Base-by-base conservation (phyloP, 331 rosid genomes). In the Acacia pycnantha region DNA sequence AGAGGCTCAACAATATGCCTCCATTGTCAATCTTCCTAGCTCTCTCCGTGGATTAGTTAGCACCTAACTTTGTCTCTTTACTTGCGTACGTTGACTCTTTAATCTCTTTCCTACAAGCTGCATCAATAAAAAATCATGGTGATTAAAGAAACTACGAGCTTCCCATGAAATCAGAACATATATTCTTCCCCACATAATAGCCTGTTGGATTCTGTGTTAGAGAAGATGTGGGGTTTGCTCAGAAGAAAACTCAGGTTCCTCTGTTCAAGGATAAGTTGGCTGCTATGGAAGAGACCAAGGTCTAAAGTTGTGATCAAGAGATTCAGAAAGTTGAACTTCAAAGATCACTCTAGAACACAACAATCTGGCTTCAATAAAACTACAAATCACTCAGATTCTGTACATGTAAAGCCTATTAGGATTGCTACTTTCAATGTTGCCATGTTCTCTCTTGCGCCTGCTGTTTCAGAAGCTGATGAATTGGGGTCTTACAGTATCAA, bases 381-480 rank as follows among this genome's bases (percentile, higher is more conserved):
- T 18, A 64, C 53, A 50, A 70, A 43, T 65, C 78, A 73, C 26
- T 81, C 85, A 73, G 87, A 77, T 73, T 61, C 88, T 5, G 85
- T 78, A 22, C 65, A 58, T 10, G 15, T 3, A 84, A 89, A 86
- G 91, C 94, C 97, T 54, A 85, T 94, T 73, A 80, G 93, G 21
- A 73, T 89, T 50, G 97, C 94, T 72, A 87, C 98, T 46, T 90
- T 92, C 88, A 94, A 94, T 78, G 98, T 94, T 78, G 98, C 98
- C 62, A 94, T 94, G 98, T 94, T 94, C 82, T 89, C 98, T 13
- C 93, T 94, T 56, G 98, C 98, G 22, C 97, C 97, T 79, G 98
- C 97, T 15, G 84, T 92, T 77, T 87, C 97, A 58, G 91, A 87
- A 74, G 43, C 79, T 85, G 97, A 81, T 62, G 85, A 80, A 71